Base-by-base conservation (phyloP, 2,329 filamentous ascomycete species). In the Xylaria sp. region DNA sequence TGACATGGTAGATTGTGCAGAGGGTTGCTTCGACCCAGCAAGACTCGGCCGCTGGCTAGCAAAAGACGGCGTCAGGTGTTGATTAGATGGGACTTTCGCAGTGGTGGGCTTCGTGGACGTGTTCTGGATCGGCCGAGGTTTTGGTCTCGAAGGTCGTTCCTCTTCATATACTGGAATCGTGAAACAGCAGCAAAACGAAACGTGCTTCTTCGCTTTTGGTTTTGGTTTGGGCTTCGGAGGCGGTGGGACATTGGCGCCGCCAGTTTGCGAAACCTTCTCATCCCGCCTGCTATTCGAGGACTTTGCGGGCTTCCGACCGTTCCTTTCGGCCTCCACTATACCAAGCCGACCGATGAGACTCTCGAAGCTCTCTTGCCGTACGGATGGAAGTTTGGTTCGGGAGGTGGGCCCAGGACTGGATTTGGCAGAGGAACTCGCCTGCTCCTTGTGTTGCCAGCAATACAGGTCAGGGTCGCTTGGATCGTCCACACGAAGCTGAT, bases 361-460 rank as follows among this genome's bases (percentile, higher is more conserved):
- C 78, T 99, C 96, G 63, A 98, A 86, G 74, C 94, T 97, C 38
- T 89, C 90, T 58, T 92, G 85, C 64, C 87, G 84, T 72, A 89
- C 86, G 61, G 90, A 79, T 3, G 89, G 86, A 6, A 87, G 84
- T 3, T 85, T 81, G 20, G 81, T 76, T 47, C 77, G 78, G 65
- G 75, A 74, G 47, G 78, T 77, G 4, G 81, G 82, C 1, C 82
- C 82, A 1, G 83, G 81, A 67, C 80, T 84, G 20, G 83, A 83
- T 50, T 77, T 78, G 1, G 83, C 77, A 9, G 84, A 83, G 64
- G 78, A 74, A 71, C 77, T 76, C 63, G 93, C 93, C 79, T 99
- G 96, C 64, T 96, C 93, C 77, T 92, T 94, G 82, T 99, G 96
- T 78, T 97, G 94, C 91, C 92, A 97, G 83, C 95, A 98, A 81